A percentile compares a stretch with the other conserved stretches of the same genome.
These are phyloP conservation scores for Pseudogymnoascus sp. DNA, from an alignment of 2,329 filamentous ascomycete species.

Conservation along the genomic window DNA sequence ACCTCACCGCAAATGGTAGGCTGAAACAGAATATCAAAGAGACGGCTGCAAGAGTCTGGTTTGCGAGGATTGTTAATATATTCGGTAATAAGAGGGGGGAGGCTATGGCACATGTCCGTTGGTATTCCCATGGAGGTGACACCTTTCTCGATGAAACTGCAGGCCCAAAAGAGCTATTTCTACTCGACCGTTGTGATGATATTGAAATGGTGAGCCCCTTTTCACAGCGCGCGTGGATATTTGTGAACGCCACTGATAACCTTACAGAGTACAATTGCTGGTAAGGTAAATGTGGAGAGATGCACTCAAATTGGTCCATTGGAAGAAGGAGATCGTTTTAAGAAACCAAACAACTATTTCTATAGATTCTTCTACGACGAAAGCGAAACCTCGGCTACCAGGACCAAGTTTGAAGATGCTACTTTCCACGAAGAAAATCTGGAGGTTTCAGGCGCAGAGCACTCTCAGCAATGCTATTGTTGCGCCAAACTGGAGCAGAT, in stretches of 20 bases:
- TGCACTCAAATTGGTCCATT: neutral
- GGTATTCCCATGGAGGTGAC: slow-evolving; percentile 16
- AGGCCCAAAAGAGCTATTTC: slow-evolving; percentile 17
- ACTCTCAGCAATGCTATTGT: neutral
- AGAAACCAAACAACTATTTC: slow-evolving; percentile 14
- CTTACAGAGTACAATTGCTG: slow-evolving; percentile 5
- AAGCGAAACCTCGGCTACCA: neutral
- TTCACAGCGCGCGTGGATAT: no score
- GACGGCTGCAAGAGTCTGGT: slow-evolving; percentile 8
- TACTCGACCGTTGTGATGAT: slow-evolving; percentile 14
- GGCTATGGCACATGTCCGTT: slow-evolving; percentile 16
- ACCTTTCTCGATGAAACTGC: slow-evolving; percentile 16
- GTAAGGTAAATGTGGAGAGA: slow-evolving; percentile 17
- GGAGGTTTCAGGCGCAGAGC: neutral
- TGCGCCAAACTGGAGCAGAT: neutral
- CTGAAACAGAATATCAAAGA: neutral
- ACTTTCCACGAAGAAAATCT: slow-evolving; percentile 1
- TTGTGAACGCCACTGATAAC: neutral
- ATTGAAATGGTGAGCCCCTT: neutral
- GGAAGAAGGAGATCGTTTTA: neutral
- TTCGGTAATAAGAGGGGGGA: slow-evolving; percentile 10
- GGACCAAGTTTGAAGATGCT: neutral
- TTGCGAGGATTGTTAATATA: slow-evolving; percentile 13
- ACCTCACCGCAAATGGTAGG: neutral
- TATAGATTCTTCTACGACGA: slow-evolving; percentile 13